These are phyloP conservation scores for Moelleriella libera DNA, from an alignment of 2,329 filamentous ascomycete genomes.

Conservation along the genomic window DNA sequence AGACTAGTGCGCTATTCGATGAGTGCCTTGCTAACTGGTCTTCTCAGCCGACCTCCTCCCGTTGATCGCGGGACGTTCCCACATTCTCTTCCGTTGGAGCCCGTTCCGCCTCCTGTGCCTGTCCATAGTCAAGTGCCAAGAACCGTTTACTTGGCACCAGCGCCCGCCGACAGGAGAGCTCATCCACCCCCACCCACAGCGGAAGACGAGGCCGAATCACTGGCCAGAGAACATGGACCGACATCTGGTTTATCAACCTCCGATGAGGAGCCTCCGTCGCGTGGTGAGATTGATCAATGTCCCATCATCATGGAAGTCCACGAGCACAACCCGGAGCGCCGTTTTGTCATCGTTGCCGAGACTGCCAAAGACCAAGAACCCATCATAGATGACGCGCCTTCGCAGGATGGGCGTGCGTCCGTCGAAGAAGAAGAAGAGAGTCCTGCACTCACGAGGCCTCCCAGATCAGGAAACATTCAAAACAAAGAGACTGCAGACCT, in stretches of 20 bases:
- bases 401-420: neutral
- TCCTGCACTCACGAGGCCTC: neutral
- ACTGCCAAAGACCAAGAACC: slow-evolving; percentile 5
- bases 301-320: slow-evolving; percentile 51
- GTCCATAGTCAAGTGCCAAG: slow-evolving; percentile 4
- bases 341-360: slow-evolving; percentile 45
- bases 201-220: slow-evolving; percentile 52
- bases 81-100: slow-evolving; percentile 6
- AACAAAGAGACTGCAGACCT: neutral
- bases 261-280: slow-evolving; percentile 43
- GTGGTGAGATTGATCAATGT: slow-evolving; percentile 54
- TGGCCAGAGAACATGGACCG: slow-evolving; percentile 44
- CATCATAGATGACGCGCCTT: neutral
- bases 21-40: too few relatives aligned
- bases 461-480: neutral
- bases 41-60: slow-evolving; percentile 2
- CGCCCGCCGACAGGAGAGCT: slow-evolving; percentile 9
- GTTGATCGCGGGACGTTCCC: slow-evolving; percentile 8
- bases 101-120: slow-evolving; percentile 5
- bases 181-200: slow-evolving; percentile 50
- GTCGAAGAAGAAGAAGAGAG: neutral
- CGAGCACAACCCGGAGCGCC: slow-evolving; percentile 46
- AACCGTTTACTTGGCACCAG: slow-evolving; percentile 5
- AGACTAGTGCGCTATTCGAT: neutral
- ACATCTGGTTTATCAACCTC: slow-evolving; percentile 10